Percentiles rank a stretch among this genome's conserved stretches.
phyloP scores from a whole-genome alignment of 306 rosid species.

The Begonia peltatifolia region DNA sequence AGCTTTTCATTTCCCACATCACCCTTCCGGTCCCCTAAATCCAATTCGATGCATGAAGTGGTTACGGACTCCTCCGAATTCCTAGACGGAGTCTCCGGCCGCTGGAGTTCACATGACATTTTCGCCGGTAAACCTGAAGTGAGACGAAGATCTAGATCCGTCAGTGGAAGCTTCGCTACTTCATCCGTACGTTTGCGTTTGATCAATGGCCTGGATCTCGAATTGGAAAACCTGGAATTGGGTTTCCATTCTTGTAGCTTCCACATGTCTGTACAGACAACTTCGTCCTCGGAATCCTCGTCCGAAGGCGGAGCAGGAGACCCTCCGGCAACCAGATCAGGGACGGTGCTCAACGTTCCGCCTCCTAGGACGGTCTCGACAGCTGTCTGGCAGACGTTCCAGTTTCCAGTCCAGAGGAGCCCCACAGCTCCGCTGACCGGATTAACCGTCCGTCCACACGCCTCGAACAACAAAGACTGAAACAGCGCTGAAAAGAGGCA shows the following conservation, averaged over 20 bases:
- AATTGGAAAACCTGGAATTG: constrained; percentile 22
- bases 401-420: constrained; percentile 74
- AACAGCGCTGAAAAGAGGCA: constrained; percentile 40
- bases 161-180: constrained; percentile 12
- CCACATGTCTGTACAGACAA: constrained; percentile 36
- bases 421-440: constrained; percentile 87
- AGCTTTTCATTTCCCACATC: constrained; percentile 36
- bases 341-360: constrained; percentile 46
- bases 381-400: constrained; percentile 85
- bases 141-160: constrained; percentile 69
- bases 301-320: constrained; percentile 27
- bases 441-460: constrained; percentile 76
- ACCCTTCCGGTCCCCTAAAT: constrained; percentile 21
- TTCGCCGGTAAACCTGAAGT: constrained; percentile 34
- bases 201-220: constrained; percentile 31
- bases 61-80: constrained; percentile 82
- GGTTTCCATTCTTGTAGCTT: constrained; percentile 31
- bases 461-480: constrained; percentile 71
- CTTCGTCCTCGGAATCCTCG: constrained; percentile 56
- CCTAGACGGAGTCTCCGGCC: constrained; percentile 73
- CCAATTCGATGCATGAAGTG: constrained; percentile 53
- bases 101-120: constrained; percentile 28
- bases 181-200: constrained; percentile 48
- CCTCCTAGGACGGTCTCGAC: constrained; percentile 81
- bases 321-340: constrained; percentile 30